Evolutionary conservation across 345 rosid species (phyloP), one percentile per base, ranked within the genome.

Genomic region (Euphorbia peplus): DNA sequence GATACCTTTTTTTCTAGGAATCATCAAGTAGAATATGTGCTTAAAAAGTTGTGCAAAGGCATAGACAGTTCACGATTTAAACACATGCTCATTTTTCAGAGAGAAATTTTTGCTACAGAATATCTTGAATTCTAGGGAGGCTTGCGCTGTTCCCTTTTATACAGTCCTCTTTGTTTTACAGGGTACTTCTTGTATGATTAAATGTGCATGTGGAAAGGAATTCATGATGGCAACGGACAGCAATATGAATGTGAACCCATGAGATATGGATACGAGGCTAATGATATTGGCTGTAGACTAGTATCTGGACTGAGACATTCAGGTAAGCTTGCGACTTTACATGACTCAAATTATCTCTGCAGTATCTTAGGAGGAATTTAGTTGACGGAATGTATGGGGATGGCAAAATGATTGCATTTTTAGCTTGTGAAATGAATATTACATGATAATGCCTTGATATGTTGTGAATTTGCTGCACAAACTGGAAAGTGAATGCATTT

Each of bases 201-300:
- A 83, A 74, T 89, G 91, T 63, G 65, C 61, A 12, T 87, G 93
- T 65, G 90, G 88, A 70, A 63, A 76, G 64, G 86, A 83, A 70
- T 89, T 81, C 86, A 76, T 42, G 75, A 84, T 87, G 51, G 61
- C 65, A 46, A 50, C 65, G 58, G 68, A 73, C 29, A 42, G 37
- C 32, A 28, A 21, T 28, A 53, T 1, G 48, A 69, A 35, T 18
- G 21, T 55, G 50, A 69, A 61, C 55, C 29, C 48, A 26, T 46
- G 55, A 52, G 21, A 50, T 16, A 52, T 26, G 14, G 37, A 26
- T 25, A 18, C 35, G 5, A 61, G 22, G 69, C 26, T 55, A 25
- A 29, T 28, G 63, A 55, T 21, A 24, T 28, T 13, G 28, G 12
- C 46, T 15, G 15, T 53, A 8, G 15, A 53, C 63, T 30, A 2